Evolutionary conservation across 1,139 yeast species (phyloP).

Genomic region (Yamadazyma kanchanaburiensis): DNA sequence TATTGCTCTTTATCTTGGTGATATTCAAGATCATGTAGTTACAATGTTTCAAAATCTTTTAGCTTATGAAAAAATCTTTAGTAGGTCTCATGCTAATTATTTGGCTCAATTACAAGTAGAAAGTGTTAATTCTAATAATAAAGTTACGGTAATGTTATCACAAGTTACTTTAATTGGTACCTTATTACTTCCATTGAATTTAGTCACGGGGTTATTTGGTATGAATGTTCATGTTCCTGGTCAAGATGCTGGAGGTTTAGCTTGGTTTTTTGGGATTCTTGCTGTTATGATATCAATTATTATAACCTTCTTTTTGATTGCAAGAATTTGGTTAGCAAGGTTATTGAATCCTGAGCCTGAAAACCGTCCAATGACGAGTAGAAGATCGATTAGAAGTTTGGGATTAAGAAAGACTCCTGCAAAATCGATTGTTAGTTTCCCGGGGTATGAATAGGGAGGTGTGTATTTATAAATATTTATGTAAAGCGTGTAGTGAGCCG

Average conservation of each 20-base stretch:
- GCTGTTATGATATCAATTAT: constrained; percentile 37
- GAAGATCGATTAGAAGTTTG: constrained; percentile 43
- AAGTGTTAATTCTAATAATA: constrained; percentile 78
- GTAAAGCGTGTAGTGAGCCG: too few relatives aligned
- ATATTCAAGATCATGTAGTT: constrained; percentile 95
- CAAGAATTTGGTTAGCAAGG: constrained; percentile 35
- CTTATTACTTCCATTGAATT: constrained; percentile 80
- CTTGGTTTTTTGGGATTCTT: constrained; percentile 37
- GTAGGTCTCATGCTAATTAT: constrained; percentile 88
- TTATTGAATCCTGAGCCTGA: constrained; percentile 15
- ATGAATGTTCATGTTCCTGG: constrained; percentile 95
- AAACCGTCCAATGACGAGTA: constrained; percentile 12
- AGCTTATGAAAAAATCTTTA: constrained; percentile 89
- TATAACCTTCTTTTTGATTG: constrained; percentile 23
- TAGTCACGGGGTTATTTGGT: constrained; percentile 91
- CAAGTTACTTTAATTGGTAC: constrained; percentile 92
- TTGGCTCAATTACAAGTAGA: constrained; percentile 93
- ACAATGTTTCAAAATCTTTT: constrained; percentile 91
- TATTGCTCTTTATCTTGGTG: constrained; percentile 86
- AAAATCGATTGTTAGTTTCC: constrained; percentile 40
- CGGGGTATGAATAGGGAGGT: constrained; percentile 21
- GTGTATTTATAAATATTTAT: too few relatives aligned
- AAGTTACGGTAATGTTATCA: constrained; percentile 81
- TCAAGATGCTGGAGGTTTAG: constrained; percentile 22
- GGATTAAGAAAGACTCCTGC: constrained; percentile 39